These are phyloP conservation scores for Microbotryomycetes sp. DNA, from an alignment of 1,284 basidiomycete species.

Conservation along the genomic window DNA sequence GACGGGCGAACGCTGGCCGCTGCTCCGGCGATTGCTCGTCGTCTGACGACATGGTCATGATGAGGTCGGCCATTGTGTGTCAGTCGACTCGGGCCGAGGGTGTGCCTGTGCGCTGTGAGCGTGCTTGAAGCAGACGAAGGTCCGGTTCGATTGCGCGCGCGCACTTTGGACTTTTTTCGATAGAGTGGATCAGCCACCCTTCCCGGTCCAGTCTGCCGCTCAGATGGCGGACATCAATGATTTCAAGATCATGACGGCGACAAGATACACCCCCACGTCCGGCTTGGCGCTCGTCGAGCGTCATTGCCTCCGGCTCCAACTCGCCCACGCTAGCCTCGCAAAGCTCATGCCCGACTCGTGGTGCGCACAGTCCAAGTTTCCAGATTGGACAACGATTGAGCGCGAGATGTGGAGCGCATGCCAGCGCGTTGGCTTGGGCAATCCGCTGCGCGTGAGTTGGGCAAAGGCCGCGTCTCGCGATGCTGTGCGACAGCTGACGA, in stretches of 20 bases:
- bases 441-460: conserved; percentile 11
- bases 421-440: not conserved
- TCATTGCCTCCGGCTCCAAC: conserved; percentile 8
- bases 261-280: not conserved
- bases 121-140: too few species aligned
- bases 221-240: not conserved
- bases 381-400: not conserved
- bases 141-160: too few species aligned
- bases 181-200: too few species aligned
- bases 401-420: not conserved
- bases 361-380: conserved; percentile 6
- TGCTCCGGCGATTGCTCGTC: conserved; percentile 48
- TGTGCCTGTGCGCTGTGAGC: too few species aligned
- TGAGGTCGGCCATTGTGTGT: conserved; percentile 50
- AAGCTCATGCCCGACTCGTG: conserved; percentile 1
- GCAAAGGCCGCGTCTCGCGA: too few species aligned
- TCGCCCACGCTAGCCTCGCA: conserved; percentile 7
- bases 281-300: conserved; percentile 3
- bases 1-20: conserved; percentile 27
- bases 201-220: too few species aligned
- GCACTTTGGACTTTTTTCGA: too few species aligned
- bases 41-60: conserved; percentile 76
- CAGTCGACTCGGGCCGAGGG: not conserved
- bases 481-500: not conserved
- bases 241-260: conserved; percentile 7